phyloP scores from a whole-genome alignment of 2,329 filamentous ascomycete species.

The Colletotrichum lini region DNA sequence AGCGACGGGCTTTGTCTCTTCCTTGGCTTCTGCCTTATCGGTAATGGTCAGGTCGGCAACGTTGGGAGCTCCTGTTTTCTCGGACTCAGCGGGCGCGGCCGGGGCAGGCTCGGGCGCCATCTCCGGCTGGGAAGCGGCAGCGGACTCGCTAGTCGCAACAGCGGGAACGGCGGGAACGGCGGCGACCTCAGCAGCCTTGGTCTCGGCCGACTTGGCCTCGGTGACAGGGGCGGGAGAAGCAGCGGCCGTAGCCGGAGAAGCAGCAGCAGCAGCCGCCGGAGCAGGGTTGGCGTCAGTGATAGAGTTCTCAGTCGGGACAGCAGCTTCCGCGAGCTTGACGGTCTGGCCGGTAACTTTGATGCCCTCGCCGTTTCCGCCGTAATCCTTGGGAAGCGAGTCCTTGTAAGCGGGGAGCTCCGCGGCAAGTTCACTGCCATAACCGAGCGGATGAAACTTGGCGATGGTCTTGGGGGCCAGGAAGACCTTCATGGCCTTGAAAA shows the following conservation, averaged over 20 bases:
- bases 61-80: conserved; percentile 37
- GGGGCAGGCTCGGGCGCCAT: conserved; percentile 19
- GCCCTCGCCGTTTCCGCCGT: conserved; percentile 79
- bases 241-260: conserved; percentile 35
- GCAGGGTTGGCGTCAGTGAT: conserved; percentile 36
- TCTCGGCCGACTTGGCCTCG: conserved; percentile 42
- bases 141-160: conserved; percentile 17
- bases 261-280: conserved; percentile 33
- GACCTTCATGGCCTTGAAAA: conserved; percentile 82
- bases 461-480: conserved; percentile 81
- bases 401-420: conserved; percentile 72
- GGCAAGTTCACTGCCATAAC: conserved; percentile 79
- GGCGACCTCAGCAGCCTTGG: conserved; percentile 41
- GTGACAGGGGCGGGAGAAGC: conserved; percentile 32
- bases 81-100: conserved; percentile 20
- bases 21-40: conserved; percentile 27
- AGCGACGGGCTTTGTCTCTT: conserved; percentile 27
- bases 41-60: conserved; percentile 36
- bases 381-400: conserved; percentile 78
- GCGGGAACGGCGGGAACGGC: conserved; percentile 22
- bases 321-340: conserved; percentile 48
- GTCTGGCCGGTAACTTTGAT: conserved; percentile 54
- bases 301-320: conserved; percentile 23
- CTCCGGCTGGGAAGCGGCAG: conserved; percentile 15
- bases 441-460: conserved; percentile 85